Percentiles rank a stretch among this genome's conserved stretches.
Conservation (phyloP, 495 filamentous ascomycete genomes). For the Collariella sp. region DNA sequence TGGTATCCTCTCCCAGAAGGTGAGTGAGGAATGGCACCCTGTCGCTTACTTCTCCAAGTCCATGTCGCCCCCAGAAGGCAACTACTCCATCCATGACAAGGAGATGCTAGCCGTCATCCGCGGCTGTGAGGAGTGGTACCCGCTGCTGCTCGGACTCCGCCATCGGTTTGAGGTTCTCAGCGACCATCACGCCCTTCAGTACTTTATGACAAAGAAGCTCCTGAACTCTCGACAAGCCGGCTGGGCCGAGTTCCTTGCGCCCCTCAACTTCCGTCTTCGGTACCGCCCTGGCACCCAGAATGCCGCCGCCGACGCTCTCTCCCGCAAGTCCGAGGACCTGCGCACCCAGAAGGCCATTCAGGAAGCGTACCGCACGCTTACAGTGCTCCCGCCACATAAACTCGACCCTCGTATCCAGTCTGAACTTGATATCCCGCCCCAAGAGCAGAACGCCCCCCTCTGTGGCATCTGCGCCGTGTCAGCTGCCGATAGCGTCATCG, state of each 20-base stretch:
- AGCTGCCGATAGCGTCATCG: too few relatives aligned
- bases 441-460: too few relatives aligned
- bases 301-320: not conserved
- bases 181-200: conserved; percentile 3
- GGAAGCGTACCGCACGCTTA: too few relatives aligned
- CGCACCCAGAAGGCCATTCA: too few relatives aligned
- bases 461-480: too few relatives aligned
- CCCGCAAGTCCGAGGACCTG: not conserved
- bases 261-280: not conserved
- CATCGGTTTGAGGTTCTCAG: not conserved
- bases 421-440: too few relatives aligned
- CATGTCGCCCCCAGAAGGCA: conserved; percentile 1
- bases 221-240: not conserved
- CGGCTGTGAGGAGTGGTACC: conserved; percentile 1
- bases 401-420: too few relatives aligned
- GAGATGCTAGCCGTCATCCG: conserved; percentile 5
- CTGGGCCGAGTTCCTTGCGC: conserved; percentile 7
- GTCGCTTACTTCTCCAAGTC: conserved; percentile 11
- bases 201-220: not conserved
- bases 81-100: conserved; percentile 23
- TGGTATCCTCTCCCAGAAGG: not conserved
- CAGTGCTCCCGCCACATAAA: too few relatives aligned
- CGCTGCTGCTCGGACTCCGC: not conserved
- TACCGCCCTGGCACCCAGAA: not conserved
- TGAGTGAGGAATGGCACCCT: too few relatives aligned